phyloP scores from a whole-genome alignment of 768 basidiomycete species.

The Boletus subcaerulescens region DNA sequence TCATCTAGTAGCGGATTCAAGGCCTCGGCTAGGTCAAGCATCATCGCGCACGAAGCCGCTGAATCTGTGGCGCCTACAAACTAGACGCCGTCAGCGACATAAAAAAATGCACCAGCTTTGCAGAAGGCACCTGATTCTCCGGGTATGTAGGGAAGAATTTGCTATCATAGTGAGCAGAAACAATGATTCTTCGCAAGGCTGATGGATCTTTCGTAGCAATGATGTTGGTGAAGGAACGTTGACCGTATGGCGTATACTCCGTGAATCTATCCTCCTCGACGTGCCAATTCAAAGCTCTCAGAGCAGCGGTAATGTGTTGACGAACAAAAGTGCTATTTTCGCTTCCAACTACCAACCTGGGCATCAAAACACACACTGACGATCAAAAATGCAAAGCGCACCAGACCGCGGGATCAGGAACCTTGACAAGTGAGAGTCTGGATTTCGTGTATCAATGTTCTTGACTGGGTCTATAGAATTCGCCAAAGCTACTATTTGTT shows the following conservation, averaged over 20 bases:
- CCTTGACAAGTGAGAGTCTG: slow-evolving; percentile 72
- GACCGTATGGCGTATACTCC: slow-evolving; percentile 77
- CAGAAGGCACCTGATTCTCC: slow-evolving; percentile 61
- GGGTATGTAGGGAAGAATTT: slow-evolving; percentile 78
- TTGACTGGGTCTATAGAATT: slow-evolving; percentile 60
- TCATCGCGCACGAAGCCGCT: slow-evolving; percentile 90
- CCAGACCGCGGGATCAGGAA: slow-evolving; percentile 84
- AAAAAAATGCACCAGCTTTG: neutral
- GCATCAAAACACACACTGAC: neutral
- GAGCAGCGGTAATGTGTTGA: slow-evolving; percentile 70
- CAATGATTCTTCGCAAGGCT: slow-evolving; percentile 73
- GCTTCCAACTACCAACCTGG: slow-evolving; percentile 51
- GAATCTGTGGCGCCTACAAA: slow-evolving; percentile 98
- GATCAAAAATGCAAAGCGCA: slow-evolving; percentile 36
- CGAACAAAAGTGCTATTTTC: slow-evolving; percentile 79
- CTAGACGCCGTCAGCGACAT: slow-evolving; percentile 38
- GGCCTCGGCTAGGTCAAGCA: slow-evolving; percentile 88
- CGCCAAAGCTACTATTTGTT: slow-evolving; percentile 50
- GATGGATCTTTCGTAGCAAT: slow-evolving; percentile 93
- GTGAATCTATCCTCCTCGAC: slow-evolving; percentile 83
- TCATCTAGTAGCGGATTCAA: slow-evolving; percentile 69
- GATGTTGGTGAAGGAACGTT: slow-evolving; percentile 79
- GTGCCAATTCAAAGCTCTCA: slow-evolving; percentile 80
- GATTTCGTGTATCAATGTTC: slow-evolving; percentile 63
- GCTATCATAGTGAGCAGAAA: slow-evolving; percentile 94